phyloP scores from a whole-genome alignment of 257 asterid species.

The Solanum dulcamara region DNA sequence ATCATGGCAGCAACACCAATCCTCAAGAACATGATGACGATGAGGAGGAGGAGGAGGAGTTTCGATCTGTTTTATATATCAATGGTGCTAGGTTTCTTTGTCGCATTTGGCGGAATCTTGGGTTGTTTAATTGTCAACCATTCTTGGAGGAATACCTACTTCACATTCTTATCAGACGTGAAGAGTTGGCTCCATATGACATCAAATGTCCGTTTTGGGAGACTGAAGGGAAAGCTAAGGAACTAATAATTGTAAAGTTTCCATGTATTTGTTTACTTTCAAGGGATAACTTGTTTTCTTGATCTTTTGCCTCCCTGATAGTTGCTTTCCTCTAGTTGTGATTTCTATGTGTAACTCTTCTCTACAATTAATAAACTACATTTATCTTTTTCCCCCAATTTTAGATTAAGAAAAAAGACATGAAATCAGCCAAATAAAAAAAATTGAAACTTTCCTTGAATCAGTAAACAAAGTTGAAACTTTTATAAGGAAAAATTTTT shows the following conservation, averaged over 20 bases:
- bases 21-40: not conserved
- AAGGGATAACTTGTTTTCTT: not conserved
- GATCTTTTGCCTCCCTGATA: no score
- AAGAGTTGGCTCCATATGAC: not conserved
- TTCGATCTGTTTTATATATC: not conserved
- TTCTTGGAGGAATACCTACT: conserved; percentile 3
- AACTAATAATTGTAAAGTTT: not conserved
- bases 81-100: not conserved
- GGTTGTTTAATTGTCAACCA: not conserved
- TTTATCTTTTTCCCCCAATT: no score
- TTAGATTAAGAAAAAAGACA: no score
- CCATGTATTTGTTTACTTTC: not conserved
- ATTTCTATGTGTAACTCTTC: no score
- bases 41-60: not conserved
- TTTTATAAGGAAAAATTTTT: no score
- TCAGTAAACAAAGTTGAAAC: no score
- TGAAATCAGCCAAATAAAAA: no score
- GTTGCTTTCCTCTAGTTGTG: no score
- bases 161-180: not conserved
- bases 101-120: not conserved
- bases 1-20: not conserved
- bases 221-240: not conserved
- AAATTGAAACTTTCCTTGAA: no score
- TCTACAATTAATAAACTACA: no score
- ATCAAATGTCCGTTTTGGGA: not conserved